These are phyloP conservation scores for Massarina eburnea DNA, from an alignment of 2,329 filamentous ascomycete species.

Conservation along the genomic window DNA sequence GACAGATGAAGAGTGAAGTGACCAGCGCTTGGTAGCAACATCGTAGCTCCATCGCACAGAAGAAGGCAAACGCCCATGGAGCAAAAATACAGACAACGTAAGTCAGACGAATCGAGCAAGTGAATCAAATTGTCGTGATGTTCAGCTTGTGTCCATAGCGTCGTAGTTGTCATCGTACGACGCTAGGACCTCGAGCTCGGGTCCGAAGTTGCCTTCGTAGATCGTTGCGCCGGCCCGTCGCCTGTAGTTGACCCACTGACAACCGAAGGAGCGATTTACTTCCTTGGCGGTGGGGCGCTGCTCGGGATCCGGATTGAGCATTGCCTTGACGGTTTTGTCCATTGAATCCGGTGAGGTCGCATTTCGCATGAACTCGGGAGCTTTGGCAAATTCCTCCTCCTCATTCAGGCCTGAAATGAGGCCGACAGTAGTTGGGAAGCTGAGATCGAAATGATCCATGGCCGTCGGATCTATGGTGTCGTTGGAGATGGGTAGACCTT, in stretches of 20 bases:
- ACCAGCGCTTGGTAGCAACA: neutral
- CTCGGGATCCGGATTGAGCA: slow-evolving; percentile 76
- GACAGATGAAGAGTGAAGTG: neutral
- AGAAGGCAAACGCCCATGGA: neutral
- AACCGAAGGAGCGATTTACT: slow-evolving; percentile 70
- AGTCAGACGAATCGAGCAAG: slow-evolving; percentile 1
- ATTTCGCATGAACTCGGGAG: slow-evolving; percentile 89
- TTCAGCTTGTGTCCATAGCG: slow-evolving; percentile 59
- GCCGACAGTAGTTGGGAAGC: slow-evolving; percentile 43
- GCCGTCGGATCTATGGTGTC: slow-evolving; percentile 29
- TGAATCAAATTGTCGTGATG: neutral
- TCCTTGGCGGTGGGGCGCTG: slow-evolving; percentile 74
- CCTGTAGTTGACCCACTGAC: slow-evolving; percentile 77
- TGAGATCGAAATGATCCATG: slow-evolving; percentile 40
- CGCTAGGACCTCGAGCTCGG: slow-evolving; percentile 63
- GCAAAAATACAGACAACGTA: too few relatives aligned
- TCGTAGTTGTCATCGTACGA: slow-evolving; percentile 52
- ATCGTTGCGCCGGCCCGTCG: slow-evolving; percentile 88
- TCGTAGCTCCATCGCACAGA: neutral
- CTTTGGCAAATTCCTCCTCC: slow-evolving; percentile 62
- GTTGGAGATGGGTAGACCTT: slow-evolving; percentile 41
- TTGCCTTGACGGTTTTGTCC: slow-evolving; percentile 81
- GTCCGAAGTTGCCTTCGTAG: slow-evolving; percentile 95
- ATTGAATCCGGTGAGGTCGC: slow-evolving; percentile 71
- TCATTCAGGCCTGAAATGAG: slow-evolving; percentile 27